A percentile compares a stretch with the other conserved stretches of the same genome.
Conservation (phyloP, 2,329 filamentous ascomycete species). For the Tolypocladium cylindrosporum region DNA sequence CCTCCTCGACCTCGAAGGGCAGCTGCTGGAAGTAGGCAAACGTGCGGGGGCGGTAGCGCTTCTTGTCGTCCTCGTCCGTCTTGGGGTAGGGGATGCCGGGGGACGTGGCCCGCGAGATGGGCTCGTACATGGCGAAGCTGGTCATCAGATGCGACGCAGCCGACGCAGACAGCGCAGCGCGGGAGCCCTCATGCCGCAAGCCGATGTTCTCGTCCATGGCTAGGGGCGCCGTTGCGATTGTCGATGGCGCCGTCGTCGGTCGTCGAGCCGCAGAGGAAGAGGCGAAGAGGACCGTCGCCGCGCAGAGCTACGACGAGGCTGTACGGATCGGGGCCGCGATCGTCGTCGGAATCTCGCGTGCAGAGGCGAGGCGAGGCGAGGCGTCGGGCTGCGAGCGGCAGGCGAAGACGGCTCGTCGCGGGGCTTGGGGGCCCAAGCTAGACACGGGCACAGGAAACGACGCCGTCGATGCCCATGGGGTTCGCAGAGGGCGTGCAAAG, state of each 20-base stretch:
- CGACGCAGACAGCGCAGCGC: slow-evolving; percentile 20
- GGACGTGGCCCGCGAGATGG: slow-evolving; percentile 77
- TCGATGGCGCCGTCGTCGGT: not conserved
- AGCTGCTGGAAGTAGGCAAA: slow-evolving; percentile 89
- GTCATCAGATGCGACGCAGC: slow-evolving; percentile 20
- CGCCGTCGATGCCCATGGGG: not conserved
- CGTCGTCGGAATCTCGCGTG: not conserved
- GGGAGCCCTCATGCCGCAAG: slow-evolving; percentile 19
- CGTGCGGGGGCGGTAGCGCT: slow-evolving; percentile 73
- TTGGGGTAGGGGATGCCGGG: slow-evolving; percentile 55
- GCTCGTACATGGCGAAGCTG: slow-evolving; percentile 43
- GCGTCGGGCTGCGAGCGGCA: too few species aligned
- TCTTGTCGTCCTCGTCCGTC: slow-evolving; percentile 41
- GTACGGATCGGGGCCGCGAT: not conserved
- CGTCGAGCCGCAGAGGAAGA: not conserved
- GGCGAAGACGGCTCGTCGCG: too few species aligned
- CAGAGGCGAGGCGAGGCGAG: not conserved
- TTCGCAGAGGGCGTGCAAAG: not conserved
- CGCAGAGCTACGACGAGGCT: not conserved
- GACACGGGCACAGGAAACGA: not conserved
- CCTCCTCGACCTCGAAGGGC: slow-evolving; percentile 80
- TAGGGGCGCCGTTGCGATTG: not conserved
- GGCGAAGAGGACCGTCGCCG: not conserved
- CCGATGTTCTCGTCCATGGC: slow-evolving; percentile 30
- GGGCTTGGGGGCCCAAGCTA: not conserved